A percentile compares a stretch with the other conserved stretches of the same genome.
Evolutionary conservation across 1,284 basidiomycete species (phyloP).

Genomic region (Austroboletus niveus): DNA sequence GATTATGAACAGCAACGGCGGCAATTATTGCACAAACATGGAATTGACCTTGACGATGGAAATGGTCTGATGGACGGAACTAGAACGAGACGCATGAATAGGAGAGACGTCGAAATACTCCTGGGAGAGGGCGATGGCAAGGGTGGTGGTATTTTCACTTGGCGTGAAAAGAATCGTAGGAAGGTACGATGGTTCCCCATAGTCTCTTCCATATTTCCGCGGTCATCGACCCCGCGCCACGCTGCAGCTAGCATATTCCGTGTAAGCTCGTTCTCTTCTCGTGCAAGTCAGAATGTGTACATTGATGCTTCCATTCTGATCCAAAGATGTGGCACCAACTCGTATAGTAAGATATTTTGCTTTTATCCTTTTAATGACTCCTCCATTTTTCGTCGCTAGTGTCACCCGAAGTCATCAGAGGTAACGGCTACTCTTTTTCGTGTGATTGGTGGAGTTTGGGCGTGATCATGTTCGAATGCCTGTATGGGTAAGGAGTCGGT

Average conservation of each 20-base stretch:
- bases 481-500: slow-evolving; percentile 69
- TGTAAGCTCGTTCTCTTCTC: slow-evolving; percentile 54
- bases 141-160: slow-evolving; percentile 78
- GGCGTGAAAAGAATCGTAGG: slow-evolving; percentile 90
- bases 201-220: slow-evolving; percentile 24
- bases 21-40: slow-evolving; percentile 88
- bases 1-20: slow-evolving; percentile 94
- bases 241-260: slow-evolving; percentile 84
- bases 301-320: slow-evolving; percentile 27
- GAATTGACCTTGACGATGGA: slow-evolving; percentile 87
- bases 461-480: slow-evolving; percentile 88
- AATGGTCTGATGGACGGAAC: slow-evolving; percentile 61
- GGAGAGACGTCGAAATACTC: slow-evolving; percentile 73
- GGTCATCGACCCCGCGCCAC: slow-evolving; percentile 14
- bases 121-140: slow-evolving; percentile 77
- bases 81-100: slow-evolving; percentile 73
- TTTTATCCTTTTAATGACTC: slow-evolving; percentile 24
- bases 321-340: slow-evolving; percentile 81
- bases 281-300: slow-evolving; percentile 14
- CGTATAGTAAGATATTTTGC: slow-evolving; percentile 69
- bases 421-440: slow-evolving; percentile 89
- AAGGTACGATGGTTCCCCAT: slow-evolving; percentile 52
- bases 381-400: slow-evolving; percentile 47
- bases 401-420: slow-evolving; percentile 94
- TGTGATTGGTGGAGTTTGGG: slow-evolving; percentile 99